These are phyloP conservation scores for Cystofilobasidium bisporidii DNA, from an alignment of 768 basidiomycete genomes.

Conservation along the genomic window DNA sequence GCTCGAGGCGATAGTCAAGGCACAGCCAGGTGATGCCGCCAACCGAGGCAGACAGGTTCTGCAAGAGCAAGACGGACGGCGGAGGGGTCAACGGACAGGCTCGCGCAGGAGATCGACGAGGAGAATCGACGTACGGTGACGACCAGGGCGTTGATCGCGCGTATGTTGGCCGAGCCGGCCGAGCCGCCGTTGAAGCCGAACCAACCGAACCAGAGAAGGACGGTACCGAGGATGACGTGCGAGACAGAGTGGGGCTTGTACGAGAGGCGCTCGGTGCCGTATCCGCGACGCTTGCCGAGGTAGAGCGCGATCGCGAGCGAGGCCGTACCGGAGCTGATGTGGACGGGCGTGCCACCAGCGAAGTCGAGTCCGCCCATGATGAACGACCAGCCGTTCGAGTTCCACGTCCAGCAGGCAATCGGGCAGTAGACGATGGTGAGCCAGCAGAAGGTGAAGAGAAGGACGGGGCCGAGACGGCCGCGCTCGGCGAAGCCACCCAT, in stretches of 20 bases:
- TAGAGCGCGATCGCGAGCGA: slow-evolving; percentile 66
- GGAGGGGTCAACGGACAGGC: neutral
- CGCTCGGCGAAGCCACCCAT: slow-evolving; percentile 66
- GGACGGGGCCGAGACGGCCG: slow-evolving; percentile 63
- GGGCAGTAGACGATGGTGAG: slow-evolving; percentile 75
- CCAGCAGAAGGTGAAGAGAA: slow-evolving; percentile 76
- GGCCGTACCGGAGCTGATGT: slow-evolving; percentile 90
- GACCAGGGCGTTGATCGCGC: slow-evolving; percentile 74
- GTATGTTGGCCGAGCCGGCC: slow-evolving; percentile 77
- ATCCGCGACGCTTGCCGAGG: slow-evolving; percentile 82
- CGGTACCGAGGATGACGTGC: slow-evolving; percentile 70
- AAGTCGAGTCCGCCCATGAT: slow-evolving; percentile 43
- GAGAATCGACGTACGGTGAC: slow-evolving; percentile 50
- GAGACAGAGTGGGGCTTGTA: slow-evolving; percentile 85
- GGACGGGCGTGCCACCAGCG: slow-evolving; percentile 46
- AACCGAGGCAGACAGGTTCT: slow-evolving; percentile 50
- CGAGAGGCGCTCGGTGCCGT: slow-evolving; percentile 74
- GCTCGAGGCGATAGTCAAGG: slow-evolving; percentile 65
- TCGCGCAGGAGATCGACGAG: neutral
- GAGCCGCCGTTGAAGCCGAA: slow-evolving; percentile 71
- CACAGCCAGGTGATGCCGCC: slow-evolving; percentile 69
- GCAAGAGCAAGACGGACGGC: neutral
- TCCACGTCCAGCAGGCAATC: slow-evolving; percentile 66
- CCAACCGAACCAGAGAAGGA: slow-evolving; percentile 74
- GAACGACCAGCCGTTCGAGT: slow-evolving; percentile 69